Conservation (phyloP, 495 filamentous ascomycete genomes). For the Trichoderma parareesei region DNA sequence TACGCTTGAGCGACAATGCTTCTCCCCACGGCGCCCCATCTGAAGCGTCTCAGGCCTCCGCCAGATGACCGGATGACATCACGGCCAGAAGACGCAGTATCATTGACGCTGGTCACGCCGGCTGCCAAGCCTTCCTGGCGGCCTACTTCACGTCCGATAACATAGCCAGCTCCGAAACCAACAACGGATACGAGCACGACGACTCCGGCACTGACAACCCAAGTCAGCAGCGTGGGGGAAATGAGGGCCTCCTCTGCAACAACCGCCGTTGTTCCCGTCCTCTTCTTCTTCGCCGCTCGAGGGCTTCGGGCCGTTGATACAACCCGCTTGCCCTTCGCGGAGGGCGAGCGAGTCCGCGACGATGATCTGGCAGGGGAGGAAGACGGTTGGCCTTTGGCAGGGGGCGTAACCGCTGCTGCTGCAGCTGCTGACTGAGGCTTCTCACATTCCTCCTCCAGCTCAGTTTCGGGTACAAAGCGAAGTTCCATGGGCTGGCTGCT, state of each 20-base stretch:
- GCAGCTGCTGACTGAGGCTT: constrained; percentile 22
- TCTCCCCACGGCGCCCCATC: constrained; percentile 39
- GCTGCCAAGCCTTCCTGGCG: constrained; percentile 49
- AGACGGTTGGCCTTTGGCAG: not conserved
- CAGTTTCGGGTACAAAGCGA: constrained; percentile 68
- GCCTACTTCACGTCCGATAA: constrained; percentile 75
- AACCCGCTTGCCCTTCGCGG: constrained; percentile 46
- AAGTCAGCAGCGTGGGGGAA: constrained; percentile 74
- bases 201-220: constrained; percentile 86
- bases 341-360: constrained; percentile 17
- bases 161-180: constrained; percentile 89
- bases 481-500: constrained; percentile 47
- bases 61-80: constrained; percentile 32
- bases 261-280: constrained; percentile 17
- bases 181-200: constrained; percentile 86
- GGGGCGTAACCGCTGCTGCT: constrained; percentile 20
- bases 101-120: constrained; percentile 31
- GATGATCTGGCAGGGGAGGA: constrained; percentile 6
- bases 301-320: constrained; percentile 28
- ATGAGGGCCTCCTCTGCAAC: constrained; percentile 33
- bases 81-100: constrained; percentile 33
- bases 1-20: constrained; percentile 31
- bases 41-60: constrained; percentile 36
- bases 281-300: constrained; percentile 49
- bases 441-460: constrained; percentile 44